phyloP scores from a whole-genome alignment of 768 basidiomycete species.

The Boletus sp. region DNA sequence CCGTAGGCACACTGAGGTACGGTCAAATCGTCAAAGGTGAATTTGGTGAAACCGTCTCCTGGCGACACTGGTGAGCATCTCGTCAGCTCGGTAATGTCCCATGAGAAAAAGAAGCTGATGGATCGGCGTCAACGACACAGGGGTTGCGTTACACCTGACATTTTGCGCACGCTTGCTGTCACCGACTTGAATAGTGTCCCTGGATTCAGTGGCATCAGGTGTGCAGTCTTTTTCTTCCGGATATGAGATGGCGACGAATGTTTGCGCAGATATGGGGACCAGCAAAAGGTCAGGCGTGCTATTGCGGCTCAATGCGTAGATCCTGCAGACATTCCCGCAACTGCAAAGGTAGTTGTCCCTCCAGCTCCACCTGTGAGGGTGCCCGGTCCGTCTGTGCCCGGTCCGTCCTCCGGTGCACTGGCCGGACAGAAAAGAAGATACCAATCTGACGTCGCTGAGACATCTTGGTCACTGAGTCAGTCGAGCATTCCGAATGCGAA shows the following conservation, averaged over 20 bases:
- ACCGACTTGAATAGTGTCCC: slow-evolving; percentile 39
- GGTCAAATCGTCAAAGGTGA: slow-evolving; percentile 44
- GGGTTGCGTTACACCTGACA: slow-evolving; percentile 67
- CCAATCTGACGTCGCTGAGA: slow-evolving; percentile 25
- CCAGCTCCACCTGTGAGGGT: slow-evolving; percentile 1
- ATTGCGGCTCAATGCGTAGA: slow-evolving; percentile 53
- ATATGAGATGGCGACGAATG: background rate
- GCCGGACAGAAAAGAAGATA: slow-evolving; percentile 45
- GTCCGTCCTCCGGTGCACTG: background rate
- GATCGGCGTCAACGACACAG: slow-evolving; percentile 32
- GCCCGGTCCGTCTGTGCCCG: slow-evolving; percentile 10
- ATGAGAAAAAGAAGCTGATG: slow-evolving; percentile 20
- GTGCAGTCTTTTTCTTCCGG: slow-evolving; percentile 11
- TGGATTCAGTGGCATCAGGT: slow-evolving; percentile 56
- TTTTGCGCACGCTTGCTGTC: slow-evolving; percentile 48
- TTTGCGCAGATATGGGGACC: slow-evolving; percentile 50
- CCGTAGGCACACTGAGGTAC: slow-evolving; percentile 62
- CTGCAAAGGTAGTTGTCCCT: slow-evolving; percentile 32
- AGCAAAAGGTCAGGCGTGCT: slow-evolving; percentile 59
- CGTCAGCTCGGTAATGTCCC: slow-evolving; percentile 2
- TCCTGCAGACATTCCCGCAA: slow-evolving; percentile 51
- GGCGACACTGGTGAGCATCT: slow-evolving; percentile 67
- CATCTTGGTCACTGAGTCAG: slow-evolving; percentile 14
- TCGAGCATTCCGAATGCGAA: slow-evolving; percentile 15
- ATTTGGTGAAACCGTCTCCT: slow-evolving; percentile 63